Evolutionary conservation across 371 early-diverging fungal species (phyloP).

Genomic region (Saksenaea vasiformis): DNA sequence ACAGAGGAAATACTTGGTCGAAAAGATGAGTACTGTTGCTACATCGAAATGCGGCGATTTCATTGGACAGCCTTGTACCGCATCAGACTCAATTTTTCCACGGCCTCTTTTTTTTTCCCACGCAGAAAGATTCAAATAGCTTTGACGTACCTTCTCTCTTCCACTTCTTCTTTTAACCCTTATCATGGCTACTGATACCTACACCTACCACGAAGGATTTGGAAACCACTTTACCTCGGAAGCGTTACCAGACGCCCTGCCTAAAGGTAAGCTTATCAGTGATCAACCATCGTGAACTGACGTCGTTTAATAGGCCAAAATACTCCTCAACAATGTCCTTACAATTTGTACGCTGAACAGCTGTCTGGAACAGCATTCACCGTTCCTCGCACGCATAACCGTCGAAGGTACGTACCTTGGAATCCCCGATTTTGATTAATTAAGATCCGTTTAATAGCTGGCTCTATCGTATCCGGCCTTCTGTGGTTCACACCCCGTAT

Average conservation of each 20-base stretch:
- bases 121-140: not conserved
- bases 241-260: conserved; percentile 85
- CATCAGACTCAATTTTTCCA: no score
- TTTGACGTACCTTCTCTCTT: not conserved
- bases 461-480: conserved; percentile 97
- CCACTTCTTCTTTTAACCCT: conserved; percentile 9
- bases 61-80: no score
- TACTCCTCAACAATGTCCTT: conserved; percentile 91
- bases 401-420: conserved; percentile 61
- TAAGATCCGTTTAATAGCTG: conserved; percentile 56
- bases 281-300: not conserved
- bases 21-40: no score
- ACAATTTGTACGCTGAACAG: conserved; percentile 93
- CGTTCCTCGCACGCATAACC: conserved; percentile 82
- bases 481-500: conserved; percentile 84
- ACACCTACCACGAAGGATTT: conserved; percentile 72
- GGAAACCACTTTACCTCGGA: conserved; percentile 87
- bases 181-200: conserved; percentile 38
- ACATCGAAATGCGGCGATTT: no score
- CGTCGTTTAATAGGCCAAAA: conserved; percentile 68
- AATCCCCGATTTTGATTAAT: not conserved
- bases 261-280: conserved; percentile 59
- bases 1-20: no score
- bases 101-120: not conserved
- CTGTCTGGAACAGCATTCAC: conserved; percentile 96